phyloP scores from a whole-genome alignment of 1,284 basidiomycete species.

The Leucoagaricus sp. region DNA sequence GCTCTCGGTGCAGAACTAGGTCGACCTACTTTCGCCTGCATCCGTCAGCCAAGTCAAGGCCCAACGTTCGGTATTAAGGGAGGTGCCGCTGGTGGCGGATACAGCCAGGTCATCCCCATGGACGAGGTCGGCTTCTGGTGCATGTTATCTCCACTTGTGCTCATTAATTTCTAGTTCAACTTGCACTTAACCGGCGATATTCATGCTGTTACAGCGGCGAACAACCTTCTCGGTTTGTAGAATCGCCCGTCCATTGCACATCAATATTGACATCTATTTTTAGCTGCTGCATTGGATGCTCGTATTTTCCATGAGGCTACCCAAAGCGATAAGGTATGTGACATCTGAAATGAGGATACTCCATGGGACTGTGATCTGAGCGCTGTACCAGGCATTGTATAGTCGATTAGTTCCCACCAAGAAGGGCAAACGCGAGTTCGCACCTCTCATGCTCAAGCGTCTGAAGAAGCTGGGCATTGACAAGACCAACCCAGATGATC shows the following conservation, averaged over 20 bases:
- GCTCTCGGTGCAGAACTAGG: slow-evolving; percentile 94
- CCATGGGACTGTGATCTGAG: not conserved
- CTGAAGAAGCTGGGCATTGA: slow-evolving; percentile 94
- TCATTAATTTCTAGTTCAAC: slow-evolving; percentile 70
- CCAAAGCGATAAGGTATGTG: slow-evolving; percentile 83
- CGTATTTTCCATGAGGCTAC: slow-evolving; percentile 99
- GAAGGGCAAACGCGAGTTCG: slow-evolving; percentile 95
- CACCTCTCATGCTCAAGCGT: slow-evolving; percentile 95
- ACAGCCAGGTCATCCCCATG: slow-evolving; percentile 99
- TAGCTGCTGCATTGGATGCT: slow-evolving; percentile 95
- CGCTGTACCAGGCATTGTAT: slow-evolving; percentile 64
- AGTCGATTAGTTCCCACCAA: slow-evolving; percentile 90
- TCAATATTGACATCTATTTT: slow-evolving; percentile 14
- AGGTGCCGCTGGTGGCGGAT: slow-evolving; percentile 97
- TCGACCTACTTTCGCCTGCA: slow-evolving; percentile 94
- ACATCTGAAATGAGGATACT: not conserved
- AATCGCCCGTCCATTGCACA: slow-evolving; percentile 2
- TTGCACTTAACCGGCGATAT: slow-evolving; percentile 98
- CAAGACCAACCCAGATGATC: slow-evolving; percentile 91
- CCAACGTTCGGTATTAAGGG: slow-evolving; percentile 99
- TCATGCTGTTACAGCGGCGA: slow-evolving; percentile 96
- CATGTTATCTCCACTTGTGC: not conserved
- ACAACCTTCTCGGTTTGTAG: slow-evolving; percentile 83
- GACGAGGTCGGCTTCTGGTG: slow-evolving; percentile 73
- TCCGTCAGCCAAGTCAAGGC: slow-evolving; percentile 98